Evolutionary conservation across 2,329 filamentous ascomycete genomes (phyloP).

Genomic region (Microcyclospora pomicola): DNA sequence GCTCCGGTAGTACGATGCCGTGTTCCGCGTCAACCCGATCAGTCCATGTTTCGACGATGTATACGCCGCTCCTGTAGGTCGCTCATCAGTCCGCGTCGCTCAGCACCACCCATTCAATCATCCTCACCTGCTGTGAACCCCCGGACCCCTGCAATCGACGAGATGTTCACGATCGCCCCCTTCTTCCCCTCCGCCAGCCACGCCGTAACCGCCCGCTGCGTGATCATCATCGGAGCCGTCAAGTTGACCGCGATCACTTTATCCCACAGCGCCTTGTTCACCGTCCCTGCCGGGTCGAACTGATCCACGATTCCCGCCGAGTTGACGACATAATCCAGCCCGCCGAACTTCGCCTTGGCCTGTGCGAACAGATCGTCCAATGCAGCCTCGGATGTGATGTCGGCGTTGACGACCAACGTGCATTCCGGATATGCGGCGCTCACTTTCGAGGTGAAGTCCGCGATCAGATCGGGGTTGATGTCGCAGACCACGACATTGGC

Average conservation of each 20-base stretch:
- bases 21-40: slow-evolving; percentile 43
- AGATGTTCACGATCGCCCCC: slow-evolving; percentile 41
- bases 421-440: slow-evolving; percentile 11
- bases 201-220: slow-evolving; percentile 36
- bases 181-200: slow-evolving; percentile 32
- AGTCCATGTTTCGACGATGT: slow-evolving; percentile 42
- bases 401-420: slow-evolving; percentile 21
- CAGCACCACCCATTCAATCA: slow-evolving; percentile 5
- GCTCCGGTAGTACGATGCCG: slow-evolving; percentile 40
- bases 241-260: slow-evolving; percentile 43
- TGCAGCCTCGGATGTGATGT: slow-evolving; percentile 25
- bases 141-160: slow-evolving; percentile 32
- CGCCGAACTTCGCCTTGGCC: slow-evolving; percentile 27
- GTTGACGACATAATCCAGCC: slow-evolving; percentile 30
- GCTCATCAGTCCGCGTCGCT: slow-evolving; percentile 4
- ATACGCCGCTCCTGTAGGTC: slow-evolving; percentile 16
- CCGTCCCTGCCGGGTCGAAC: slow-evolving; percentile 39
- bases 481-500: slow-evolving; percentile 25
- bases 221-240: slow-evolving; percentile 41
- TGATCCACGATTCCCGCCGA: slow-evolving; percentile 45
- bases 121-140: slow-evolving; percentile 29
- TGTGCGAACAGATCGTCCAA: slow-evolving; percentile 26
- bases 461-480: slow-evolving; percentile 19
- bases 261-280: slow-evolving; percentile 37
- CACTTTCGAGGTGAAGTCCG: slow-evolving; percentile 17